phyloP scores from a whole-genome alignment of 495 filamentous ascomycete species.

The Aspergillus carlsbadensis region DNA sequence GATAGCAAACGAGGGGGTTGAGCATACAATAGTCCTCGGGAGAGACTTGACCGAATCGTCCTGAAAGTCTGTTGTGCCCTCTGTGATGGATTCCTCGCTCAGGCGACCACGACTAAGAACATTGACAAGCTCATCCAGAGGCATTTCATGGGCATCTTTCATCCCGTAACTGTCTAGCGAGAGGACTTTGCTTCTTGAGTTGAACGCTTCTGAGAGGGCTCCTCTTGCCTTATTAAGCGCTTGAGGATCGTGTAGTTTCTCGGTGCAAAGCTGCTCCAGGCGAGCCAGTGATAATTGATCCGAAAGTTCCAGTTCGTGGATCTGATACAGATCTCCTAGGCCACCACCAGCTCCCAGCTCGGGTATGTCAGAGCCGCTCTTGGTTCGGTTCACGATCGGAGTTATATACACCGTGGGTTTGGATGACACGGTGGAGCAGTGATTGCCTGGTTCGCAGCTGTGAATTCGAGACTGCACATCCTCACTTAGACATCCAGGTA shows the following conservation, averaged over 20 bases:
- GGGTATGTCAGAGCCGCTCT: slow-evolving; percentile 57
- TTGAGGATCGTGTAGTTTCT: slow-evolving; percentile 37
- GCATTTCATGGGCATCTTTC: slow-evolving; percentile 40
- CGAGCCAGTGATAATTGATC: slow-evolving; percentile 40
- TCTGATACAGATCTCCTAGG: slow-evolving; percentile 67
- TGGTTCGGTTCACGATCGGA: slow-evolving; percentile 65
- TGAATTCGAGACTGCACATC: slow-evolving; percentile 70
- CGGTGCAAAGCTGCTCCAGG: slow-evolving; percentile 47
- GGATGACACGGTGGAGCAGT: slow-evolving; percentile 55
- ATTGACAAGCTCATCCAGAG: slow-evolving; percentile 42
- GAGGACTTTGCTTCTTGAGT: slow-evolving; percentile 35
- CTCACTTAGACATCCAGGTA: slow-evolving; percentile 69
- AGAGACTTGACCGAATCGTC: slow-evolving; percentile 5
- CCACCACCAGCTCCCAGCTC: slow-evolving; percentile 81
- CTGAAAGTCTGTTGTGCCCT: neutral
- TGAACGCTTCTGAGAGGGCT: slow-evolving; percentile 32
- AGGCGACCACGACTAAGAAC: slow-evolving; percentile 29
- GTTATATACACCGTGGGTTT: slow-evolving; percentile 68
- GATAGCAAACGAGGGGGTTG: neutral
- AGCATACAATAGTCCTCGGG: slow-evolving; percentile 20
- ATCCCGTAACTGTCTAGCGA: slow-evolving; percentile 43
- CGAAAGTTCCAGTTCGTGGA: slow-evolving; percentile 61
- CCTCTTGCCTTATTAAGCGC: slow-evolving; percentile 32
- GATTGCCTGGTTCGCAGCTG: slow-evolving; percentile 76
- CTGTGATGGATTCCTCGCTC: neutral